phyloP scores from a whole-genome alignment of 2,329 filamentous ascomycete species.

The Paraphoma sp. region DNA sequence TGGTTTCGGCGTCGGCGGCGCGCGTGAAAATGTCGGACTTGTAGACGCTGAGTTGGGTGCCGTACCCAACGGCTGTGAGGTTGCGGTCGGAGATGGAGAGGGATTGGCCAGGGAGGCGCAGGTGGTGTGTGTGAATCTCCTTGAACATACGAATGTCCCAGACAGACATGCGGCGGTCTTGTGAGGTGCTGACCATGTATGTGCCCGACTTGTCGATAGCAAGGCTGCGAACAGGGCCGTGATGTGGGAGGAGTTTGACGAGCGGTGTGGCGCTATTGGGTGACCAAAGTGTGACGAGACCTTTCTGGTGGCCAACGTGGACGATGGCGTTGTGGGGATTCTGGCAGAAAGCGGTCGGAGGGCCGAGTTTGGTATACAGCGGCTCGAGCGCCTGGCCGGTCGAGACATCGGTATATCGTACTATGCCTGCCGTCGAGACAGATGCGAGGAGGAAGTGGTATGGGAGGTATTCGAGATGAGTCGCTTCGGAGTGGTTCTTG shows the following conservation, averaged over 20 bases:
- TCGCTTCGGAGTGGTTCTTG: conserved; percentile 87
- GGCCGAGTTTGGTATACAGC: conserved; percentile 82
- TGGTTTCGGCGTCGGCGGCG: conserved; percentile 74
- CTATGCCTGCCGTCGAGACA: conserved; percentile 80
- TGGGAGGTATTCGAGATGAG: conserved; percentile 92
- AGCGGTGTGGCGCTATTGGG: conserved; percentile 86
- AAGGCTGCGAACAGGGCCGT: conserved; percentile 83
- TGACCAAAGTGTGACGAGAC: conserved; percentile 93
- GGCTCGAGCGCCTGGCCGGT: conserved; percentile 90
- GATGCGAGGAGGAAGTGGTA: conserved; percentile 95
- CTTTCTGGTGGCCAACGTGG: conserved; percentile 93
- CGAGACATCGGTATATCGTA: conserved; percentile 92
- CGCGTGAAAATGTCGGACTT: conserved; percentile 81
- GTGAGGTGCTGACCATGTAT: conserved; percentile 94
- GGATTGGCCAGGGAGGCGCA: conserved; percentile 80
- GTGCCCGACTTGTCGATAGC: conserved; percentile 87
- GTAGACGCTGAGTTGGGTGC: conserved; percentile 89
- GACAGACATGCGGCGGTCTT: conserved; percentile 89
- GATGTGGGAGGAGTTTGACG: conserved; percentile 89
- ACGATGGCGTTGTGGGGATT: conserved; percentile 93
- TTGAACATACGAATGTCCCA: conserved; percentile 97
- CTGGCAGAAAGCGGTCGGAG: conserved; percentile 81
- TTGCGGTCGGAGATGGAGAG: conserved; percentile 88
- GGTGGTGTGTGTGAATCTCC: conserved; percentile 88
- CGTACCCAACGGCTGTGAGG: conserved; percentile 88